A percentile compares a stretch with the other conserved stretches of the same genome.
Evolutionary conservation across 192 early-diverging fungal species (phyloP).

Genomic region (Helicostylum pulchrum): DNA sequence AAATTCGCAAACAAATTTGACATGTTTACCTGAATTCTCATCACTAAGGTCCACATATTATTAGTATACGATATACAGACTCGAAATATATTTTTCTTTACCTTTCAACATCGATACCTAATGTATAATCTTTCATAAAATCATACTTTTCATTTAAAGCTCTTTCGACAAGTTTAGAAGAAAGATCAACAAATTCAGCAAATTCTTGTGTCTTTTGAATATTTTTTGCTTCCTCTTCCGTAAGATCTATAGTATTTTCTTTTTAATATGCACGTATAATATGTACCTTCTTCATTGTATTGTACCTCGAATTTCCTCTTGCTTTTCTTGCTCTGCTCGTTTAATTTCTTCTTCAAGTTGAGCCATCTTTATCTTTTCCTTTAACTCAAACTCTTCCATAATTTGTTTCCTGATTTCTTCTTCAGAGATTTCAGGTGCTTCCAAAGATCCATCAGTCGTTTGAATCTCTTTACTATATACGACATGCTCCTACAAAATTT

Average conservation of each 20-base stretch:
- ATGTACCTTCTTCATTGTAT: neutral
- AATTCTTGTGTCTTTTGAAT: conserved; percentile 78
- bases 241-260: conserved; percentile 54
- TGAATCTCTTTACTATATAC: conserved; percentile 90
- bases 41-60: conserved; percentile 42
- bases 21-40: conserved; percentile 59
- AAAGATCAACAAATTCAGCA: conserved; percentile 81
- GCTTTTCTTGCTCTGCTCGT: conserved; percentile 33
- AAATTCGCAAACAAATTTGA: conserved; percentile 71
- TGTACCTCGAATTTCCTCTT: conserved; percentile 41
- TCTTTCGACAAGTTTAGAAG: conserved; percentile 85
- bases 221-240: conserved; percentile 78
- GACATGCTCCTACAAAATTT: conserved; percentile 61
- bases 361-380: conserved; percentile 47
- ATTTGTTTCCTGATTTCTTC: conserved; percentile 53
- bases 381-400: conserved; percentile 60
- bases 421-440: conserved; percentile 46
- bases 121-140: conserved; percentile 91
- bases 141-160: conserved; percentile 88
- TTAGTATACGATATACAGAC: neutral
- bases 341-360: conserved; percentile 47
- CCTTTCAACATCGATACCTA: conserved; percentile 53
- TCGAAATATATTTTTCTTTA: conserved; percentile 21
- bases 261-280: neutral
- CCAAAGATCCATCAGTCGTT: conserved; percentile 57